Evolutionary conservation across 495 filamentous ascomycete genomes (phyloP).

Genomic region (Daldinia caldariorum): DNA sequence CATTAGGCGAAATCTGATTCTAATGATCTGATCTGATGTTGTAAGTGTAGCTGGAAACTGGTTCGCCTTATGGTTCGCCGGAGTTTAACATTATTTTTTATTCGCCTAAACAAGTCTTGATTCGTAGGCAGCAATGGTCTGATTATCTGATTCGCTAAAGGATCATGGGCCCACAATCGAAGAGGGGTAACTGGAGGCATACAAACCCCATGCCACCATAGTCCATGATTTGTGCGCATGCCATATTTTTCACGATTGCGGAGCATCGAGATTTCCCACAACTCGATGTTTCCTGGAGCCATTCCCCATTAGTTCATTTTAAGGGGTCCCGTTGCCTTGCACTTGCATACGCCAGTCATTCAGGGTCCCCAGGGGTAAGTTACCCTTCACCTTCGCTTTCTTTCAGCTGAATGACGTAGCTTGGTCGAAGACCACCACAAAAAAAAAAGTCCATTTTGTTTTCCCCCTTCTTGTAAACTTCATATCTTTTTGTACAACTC

Average conservation of each 20-base stretch:
- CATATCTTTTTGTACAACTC: slow-evolving; percentile 1
- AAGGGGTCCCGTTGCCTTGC: slow-evolving; percentile 35
- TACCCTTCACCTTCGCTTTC: background rate
- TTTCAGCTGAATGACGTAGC: slow-evolving; percentile 34
- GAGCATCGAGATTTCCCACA: slow-evolving; percentile 37
- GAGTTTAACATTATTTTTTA: slow-evolving; percentile 18
- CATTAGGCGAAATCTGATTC: slow-evolving; percentile 1
- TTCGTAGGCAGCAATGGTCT: slow-evolving; percentile 9
- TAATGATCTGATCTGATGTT: slow-evolving; percentile 11
- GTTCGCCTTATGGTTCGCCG: slow-evolving; percentile 38
- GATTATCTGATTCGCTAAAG: slow-evolving; percentile 23
- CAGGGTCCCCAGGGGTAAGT: slow-evolving; percentile 29
- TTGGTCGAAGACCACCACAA: too few species aligned
- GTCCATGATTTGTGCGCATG: slow-evolving; percentile 10
- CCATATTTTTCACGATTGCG: slow-evolving; percentile 30
- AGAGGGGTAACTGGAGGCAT: slow-evolving; percentile 29
- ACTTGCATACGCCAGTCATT: slow-evolving; percentile 35
- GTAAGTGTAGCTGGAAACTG: slow-evolving; percentile 13
- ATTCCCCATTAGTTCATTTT: slow-evolving; percentile 32
- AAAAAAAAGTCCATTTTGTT: background rate
- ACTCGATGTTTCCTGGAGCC: slow-evolving; percentile 23
- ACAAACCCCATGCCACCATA: slow-evolving; percentile 13
- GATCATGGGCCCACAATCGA: slow-evolving; percentile 23
- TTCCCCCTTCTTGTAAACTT: background rate
- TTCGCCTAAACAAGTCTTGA: slow-evolving; percentile 2